Conservation (phyloP, 1,284 basidiomycete species). For the Mycosarcoma maydis region DNA sequence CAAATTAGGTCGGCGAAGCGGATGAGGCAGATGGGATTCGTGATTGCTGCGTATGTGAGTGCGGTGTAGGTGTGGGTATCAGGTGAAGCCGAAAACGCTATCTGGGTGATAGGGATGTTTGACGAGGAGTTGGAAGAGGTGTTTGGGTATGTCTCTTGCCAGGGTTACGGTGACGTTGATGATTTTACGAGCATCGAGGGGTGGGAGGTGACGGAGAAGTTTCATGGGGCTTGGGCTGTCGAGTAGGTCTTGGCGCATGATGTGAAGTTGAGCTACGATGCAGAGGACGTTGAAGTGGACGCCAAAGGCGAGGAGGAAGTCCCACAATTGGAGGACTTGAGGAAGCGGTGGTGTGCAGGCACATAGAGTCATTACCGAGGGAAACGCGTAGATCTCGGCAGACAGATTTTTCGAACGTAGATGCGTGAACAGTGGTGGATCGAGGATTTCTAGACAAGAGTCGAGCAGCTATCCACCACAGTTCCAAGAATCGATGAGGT, state of each 20-base stretch:
- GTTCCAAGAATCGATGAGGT: no score
- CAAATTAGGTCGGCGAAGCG: no score
- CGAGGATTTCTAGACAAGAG: slow-evolving; percentile 87
- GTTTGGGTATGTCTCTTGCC: slow-evolving; percentile 85
- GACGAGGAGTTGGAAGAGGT: slow-evolving; percentile 52
- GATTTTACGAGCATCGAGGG: slow-evolving; percentile 84
- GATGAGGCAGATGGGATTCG: no score
- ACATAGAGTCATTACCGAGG: slow-evolving; percentile 91
- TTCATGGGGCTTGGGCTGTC: slow-evolving; percentile 89
- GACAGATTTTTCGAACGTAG: slow-evolving; percentile 89
- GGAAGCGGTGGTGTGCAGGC: slow-evolving; percentile 95
- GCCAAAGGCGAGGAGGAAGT: slow-evolving; percentile 94
- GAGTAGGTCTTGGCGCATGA: slow-evolving; percentile 90
- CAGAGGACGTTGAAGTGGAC: slow-evolving; percentile 95
- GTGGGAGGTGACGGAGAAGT: slow-evolving; percentile 90
- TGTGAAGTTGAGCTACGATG: slow-evolving; percentile 89
- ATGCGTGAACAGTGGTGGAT: slow-evolving; percentile 82
- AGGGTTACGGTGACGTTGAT: slow-evolving; percentile 92
- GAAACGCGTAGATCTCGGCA: slow-evolving; percentile 97
- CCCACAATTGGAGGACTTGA: slow-evolving; percentile 93
- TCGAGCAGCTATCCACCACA: slow-evolving; percentile 94
- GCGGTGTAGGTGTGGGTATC: not conserved
- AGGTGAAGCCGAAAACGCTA: slow-evolving; percentile 26
- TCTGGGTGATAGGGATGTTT: slow-evolving; percentile 48
- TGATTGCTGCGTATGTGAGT: not conserved